Conservation (phyloP, 2,329 filamentous ascomycete genomes). For the Hypoxylon sp. region DNA sequence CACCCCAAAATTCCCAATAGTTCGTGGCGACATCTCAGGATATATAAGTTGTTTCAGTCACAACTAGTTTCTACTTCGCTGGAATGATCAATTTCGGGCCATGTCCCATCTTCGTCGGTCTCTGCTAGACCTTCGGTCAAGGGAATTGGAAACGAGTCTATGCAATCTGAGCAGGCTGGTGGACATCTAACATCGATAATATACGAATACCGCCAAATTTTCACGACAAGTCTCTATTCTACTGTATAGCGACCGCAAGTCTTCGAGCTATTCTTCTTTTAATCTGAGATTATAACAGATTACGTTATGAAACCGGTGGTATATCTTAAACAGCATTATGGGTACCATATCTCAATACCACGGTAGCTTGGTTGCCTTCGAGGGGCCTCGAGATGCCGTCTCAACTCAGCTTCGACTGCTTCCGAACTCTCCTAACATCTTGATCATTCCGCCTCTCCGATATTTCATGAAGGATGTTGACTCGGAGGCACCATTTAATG, state of each 20-base stretch:
- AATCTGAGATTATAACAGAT: neutral
- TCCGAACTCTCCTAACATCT: slow-evolving; percentile 70
- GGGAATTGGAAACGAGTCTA: neutral
- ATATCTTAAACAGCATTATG: slow-evolving; percentile 46
- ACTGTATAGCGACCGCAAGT: slow-evolving; percentile 11
- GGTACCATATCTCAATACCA: slow-evolving; percentile 50
- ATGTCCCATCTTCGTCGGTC: neutral
- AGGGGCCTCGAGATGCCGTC: slow-evolving; percentile 69
- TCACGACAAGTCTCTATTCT: neutral
- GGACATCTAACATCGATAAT: neutral
- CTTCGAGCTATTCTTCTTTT: neutral
- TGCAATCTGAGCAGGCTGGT: neutral
- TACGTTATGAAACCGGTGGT: slow-evolving; percentile 6
- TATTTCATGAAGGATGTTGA: slow-evolving; percentile 60
- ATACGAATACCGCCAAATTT: neutral
- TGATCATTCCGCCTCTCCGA: slow-evolving; percentile 69
- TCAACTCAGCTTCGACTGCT: slow-evolving; percentile 73
- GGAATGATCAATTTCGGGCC: neutral
- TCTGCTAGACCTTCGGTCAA: slow-evolving; percentile 4
- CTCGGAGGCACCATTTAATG: slow-evolving; percentile 55
- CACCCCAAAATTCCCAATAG: slow-evolving; percentile 5
- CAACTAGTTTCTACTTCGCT: neutral
- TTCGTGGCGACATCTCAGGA: slow-evolving; percentile 6
- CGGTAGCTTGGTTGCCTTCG: slow-evolving; percentile 72
- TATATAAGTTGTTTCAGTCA: slow-evolving; percentile 22